Evolutionary conservation across 495 filamentous ascomycete genomes (phyloP).

Genomic region (Penicillium angulare): DNA sequence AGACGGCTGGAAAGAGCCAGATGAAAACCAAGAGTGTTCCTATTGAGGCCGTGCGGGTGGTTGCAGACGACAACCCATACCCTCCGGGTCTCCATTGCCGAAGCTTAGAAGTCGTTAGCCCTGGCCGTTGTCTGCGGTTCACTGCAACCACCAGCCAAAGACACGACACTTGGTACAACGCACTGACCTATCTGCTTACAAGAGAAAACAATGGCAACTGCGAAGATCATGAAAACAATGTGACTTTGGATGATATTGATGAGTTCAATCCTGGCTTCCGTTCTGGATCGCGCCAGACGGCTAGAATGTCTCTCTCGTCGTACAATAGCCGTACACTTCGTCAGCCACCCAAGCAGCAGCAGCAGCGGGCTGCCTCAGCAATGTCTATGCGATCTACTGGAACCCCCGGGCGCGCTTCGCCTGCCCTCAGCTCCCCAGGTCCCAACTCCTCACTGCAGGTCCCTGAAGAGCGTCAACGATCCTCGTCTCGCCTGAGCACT

Average conservation of each 20-base stretch:
- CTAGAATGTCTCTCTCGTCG: constrained; percentile 74
- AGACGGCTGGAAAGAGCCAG: constrained; percentile 70
- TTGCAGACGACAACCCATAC: constrained; percentile 94
- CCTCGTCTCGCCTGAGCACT: constrained; percentile 43
- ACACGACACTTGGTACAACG: constrained; percentile 99
- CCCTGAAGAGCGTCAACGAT: constrained; percentile 38
- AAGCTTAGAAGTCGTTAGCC: constrained; percentile 86
- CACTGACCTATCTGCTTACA: constrained; percentile 86
- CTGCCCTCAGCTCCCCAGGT: constrained; percentile 41
- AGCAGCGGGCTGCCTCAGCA: constrained; percentile 42
- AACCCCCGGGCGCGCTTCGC: constrained; percentile 42
- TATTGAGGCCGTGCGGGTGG: constrained; percentile 88
- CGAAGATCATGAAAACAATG: constrained; percentile 58
- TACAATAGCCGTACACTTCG: constrained; percentile 72
- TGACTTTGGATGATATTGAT: constrained; percentile 73
- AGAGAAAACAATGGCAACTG: constrained; percentile 61
- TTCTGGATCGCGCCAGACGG: constrained; percentile 52
- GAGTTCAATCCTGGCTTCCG: constrained; percentile 81
- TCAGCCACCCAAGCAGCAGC: constrained; percentile 51
- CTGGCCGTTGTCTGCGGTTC: constrained; percentile 83
- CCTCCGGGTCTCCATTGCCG: constrained; percentile 92
- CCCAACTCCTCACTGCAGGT: constrained; percentile 41
- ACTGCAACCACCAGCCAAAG: constrained; percentile 90
- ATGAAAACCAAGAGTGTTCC: constrained; percentile 90
- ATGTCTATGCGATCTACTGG: constrained; percentile 46